These are phyloP conservation scores for Osmanthus fragrans DNA, from an alignment of 257 asterid species.

Conservation along the genomic window DNA sequence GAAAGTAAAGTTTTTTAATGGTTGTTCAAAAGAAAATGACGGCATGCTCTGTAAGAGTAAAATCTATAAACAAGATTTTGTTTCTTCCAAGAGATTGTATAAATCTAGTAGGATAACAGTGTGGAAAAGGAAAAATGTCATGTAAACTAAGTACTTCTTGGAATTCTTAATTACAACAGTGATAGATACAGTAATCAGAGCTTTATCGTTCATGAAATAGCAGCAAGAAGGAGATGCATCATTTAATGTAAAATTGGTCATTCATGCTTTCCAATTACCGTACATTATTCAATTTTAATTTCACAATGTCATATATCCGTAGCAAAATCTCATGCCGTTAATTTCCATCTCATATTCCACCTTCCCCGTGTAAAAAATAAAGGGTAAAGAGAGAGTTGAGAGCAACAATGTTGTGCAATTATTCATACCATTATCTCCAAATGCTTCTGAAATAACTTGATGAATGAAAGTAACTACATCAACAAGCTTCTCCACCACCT, in stretches of 20 bases:
- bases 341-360: background rate
- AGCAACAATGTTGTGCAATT: slow-evolving; percentile 1
- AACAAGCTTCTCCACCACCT: slow-evolving; percentile 98
- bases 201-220: background rate
- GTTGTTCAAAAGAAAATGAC: background rate
- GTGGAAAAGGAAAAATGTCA: background rate
- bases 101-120: background rate
- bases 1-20: background rate
- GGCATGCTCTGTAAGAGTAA: background rate
- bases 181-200: background rate
- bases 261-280: background rate
- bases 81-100: background rate
- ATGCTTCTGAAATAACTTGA: slow-evolving; percentile 77
- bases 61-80: background rate
- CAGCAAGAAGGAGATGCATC: background rate
- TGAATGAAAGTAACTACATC: slow-evolving; percentile 85
- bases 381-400: background rate
- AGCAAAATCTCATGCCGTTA: background rate
- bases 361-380: background rate
- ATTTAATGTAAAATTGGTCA: background rate
- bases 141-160: background rate
- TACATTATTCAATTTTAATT: background rate
- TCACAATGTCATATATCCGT: background rate
- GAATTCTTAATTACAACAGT: background rate
- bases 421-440: slow-evolving; percentile 70